Conservation (phyloP, 768 basidiomycete species). For the Amylocystis lapponica region DNA sequence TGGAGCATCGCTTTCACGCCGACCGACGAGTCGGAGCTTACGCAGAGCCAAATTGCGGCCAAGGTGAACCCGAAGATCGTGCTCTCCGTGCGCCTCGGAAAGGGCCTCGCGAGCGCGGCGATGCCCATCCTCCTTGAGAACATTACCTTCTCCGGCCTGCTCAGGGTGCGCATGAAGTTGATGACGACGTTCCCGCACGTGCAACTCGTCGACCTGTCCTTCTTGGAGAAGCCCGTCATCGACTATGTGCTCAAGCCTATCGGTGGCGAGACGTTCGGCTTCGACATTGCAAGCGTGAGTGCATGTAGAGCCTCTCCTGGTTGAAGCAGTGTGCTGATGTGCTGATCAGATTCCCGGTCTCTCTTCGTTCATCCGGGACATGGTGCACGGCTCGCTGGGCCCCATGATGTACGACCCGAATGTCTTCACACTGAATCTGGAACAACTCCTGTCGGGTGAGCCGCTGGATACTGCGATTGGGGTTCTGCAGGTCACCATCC, state of each 20-base stretch:
- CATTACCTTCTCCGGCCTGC: slow-evolving; percentile 77
- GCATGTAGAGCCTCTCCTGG: not conserved
- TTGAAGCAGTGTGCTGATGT: too few relatives aligned
- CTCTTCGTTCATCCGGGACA: slow-evolving; percentile 84
- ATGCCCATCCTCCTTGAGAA: slow-evolving; percentile 94
- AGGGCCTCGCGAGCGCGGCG: slow-evolving; percentile 74
- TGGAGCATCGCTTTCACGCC: slow-evolving; percentile 95
- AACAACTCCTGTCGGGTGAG: slow-evolving; percentile 88
- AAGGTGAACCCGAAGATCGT: slow-evolving; percentile 94
- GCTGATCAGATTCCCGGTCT: slow-evolving; percentile 69
- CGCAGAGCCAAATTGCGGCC: slow-evolving; percentile 60
- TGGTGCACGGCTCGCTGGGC: slow-evolving; percentile 79
- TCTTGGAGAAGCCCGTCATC: slow-evolving; percentile 88
- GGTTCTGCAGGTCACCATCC: slow-evolving; percentile 84
- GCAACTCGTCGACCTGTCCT: slow-evolving; percentile 84
- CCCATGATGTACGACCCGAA: slow-evolving; percentile 99
- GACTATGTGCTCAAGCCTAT: slow-evolving; percentile 95
- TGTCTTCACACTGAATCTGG: slow-evolving; percentile 89
- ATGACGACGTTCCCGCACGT: slow-evolving; percentile 96
- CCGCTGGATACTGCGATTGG: slow-evolving; percentile 92
- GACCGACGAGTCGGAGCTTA: slow-evolving; percentile 83
- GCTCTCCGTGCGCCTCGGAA: slow-evolving; percentile 82
- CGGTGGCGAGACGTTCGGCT: slow-evolving; percentile 94
- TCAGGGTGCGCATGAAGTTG: slow-evolving; percentile 87
- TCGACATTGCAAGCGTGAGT: slow-evolving; percentile 79